These are phyloP conservation scores for Daldinia childiae DNA, from an alignment of 495 filamentous ascomycete genomes.

Conservation along the genomic window DNA sequence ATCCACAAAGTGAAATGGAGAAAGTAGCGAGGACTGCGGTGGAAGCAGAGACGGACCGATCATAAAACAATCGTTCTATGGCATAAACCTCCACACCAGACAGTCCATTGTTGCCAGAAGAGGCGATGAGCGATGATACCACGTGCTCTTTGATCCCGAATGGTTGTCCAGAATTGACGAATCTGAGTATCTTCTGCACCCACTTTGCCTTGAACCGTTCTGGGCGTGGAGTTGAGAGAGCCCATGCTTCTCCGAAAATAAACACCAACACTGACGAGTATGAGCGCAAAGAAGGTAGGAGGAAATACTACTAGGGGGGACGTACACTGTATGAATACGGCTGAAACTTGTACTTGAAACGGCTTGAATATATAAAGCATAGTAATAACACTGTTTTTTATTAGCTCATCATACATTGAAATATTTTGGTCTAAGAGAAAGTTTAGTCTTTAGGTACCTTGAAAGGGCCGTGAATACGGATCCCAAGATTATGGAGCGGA, in stretches of 20 bases:
- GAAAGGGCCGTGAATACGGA: slow-evolving; percentile 57
- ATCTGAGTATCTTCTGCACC: slow-evolving; percentile 13
- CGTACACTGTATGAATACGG: slow-evolving; percentile 29
- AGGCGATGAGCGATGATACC: slow-evolving; percentile 25
- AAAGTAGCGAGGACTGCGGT: slow-evolving; percentile 29
- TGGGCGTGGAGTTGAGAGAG: slow-evolving; percentile 17
- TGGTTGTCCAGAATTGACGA: slow-evolving; percentile 20
- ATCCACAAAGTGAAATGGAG: slow-evolving; percentile 56
- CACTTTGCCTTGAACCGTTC: slow-evolving; percentile 18
- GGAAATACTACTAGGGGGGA: background rate
- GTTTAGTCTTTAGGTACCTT: slow-evolving; percentile 6
- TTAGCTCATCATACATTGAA: no score
- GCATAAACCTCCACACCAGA: slow-evolving; percentile 28
- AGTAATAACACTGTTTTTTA: slow-evolving; percentile 50
- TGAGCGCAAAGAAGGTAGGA: slow-evolving; percentile 27
- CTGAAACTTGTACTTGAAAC: slow-evolving; percentile 23
- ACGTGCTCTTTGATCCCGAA: slow-evolving; percentile 35
- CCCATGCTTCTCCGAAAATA: slow-evolving; percentile 39
- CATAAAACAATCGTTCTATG: slow-evolving; percentile 24
- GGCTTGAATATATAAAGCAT: slow-evolving; percentile 32
- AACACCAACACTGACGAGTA: slow-evolving; percentile 47
- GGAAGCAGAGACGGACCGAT: slow-evolving; percentile 23
- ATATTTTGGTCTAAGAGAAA: no score
- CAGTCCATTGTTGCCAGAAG: slow-evolving; percentile 29
- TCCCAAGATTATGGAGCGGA: slow-evolving; percentile 57